Evolutionary conservation across 495 filamentous ascomycete species (phyloP), one percentile per base, ranked within the genome.

Genomic region (Podospora bellae-mahoneyi): DNA sequence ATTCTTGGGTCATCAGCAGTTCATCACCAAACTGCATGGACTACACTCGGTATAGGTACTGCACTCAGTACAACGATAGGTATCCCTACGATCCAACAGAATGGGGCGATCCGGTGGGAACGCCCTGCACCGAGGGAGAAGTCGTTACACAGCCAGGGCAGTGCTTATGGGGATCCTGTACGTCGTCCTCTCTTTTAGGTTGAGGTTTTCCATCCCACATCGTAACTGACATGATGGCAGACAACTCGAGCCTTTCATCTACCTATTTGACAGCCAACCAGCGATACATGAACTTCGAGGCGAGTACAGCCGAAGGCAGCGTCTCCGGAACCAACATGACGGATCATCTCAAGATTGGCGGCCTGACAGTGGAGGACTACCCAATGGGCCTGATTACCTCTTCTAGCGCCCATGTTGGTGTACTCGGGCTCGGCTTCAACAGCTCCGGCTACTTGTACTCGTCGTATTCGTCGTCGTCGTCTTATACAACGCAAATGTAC

Each of bases 381-480:
- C 88, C 94, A 71, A 91, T 96, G 77, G 93, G 92, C 1, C 79
- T 95, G 65, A 92, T 88, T 0, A 84, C 84, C 63, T 66, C 76
- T 0, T 87, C 88, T 3, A 81, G 73, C 10, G 88, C 86, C 39
- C 74, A 72, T 75, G 83, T 90, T 69, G 92, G 92, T 53, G 89
- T 94, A 23, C 78, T 96, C 65, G 92, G 92, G 5, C 89, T 97
- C 62, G 92, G 92, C 27, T 90, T 91, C 73, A 75, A 84, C 23
- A 70, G 90, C 74, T 89, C 87, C 2, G 83, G 85, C 64, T 81
- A 5, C 9, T 19, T 23, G n/a, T 58, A 58, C 23, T 58, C 55
- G 54, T 56, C 54, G 54, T 56, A 18, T 19, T 58, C 55, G 13
- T 20, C n/a, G 6, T 9, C 2, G 15, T 9, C 2, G 15, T 19